A percentile compares a stretch with the other conserved stretches of the same genome.
These are phyloP conservation scores for Mycena haematopus DNA, from an alignment of 768 basidiomycete species.

Conservation along the genomic window DNA sequence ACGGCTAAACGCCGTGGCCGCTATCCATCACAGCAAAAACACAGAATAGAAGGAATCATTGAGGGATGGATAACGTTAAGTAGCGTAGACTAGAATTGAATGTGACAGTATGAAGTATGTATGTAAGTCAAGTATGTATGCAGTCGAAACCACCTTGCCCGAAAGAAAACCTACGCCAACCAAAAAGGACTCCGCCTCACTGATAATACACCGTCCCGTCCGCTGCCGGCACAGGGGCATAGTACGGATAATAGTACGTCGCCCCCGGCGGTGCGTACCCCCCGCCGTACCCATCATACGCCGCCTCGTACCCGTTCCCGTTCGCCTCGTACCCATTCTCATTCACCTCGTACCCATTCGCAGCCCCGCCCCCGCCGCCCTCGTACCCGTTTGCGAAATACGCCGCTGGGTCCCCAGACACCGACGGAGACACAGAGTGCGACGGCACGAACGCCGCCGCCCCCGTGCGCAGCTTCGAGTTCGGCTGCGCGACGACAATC, in stretches of 20 bases:
- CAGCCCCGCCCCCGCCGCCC: too few relatives aligned
- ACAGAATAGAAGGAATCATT: background rate
- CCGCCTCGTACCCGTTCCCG: background rate
- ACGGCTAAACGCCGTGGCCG: too few relatives aligned
- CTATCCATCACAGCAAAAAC: background rate
- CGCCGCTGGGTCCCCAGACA: background rate
- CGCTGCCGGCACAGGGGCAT: conserved; percentile 5
- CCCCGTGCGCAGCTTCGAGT: conserved; percentile 51
- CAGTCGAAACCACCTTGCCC: background rate
- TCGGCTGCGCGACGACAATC: background rate
- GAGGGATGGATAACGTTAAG: conserved; percentile 2
- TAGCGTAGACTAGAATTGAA: conserved; percentile 1
- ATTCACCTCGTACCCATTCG: background rate
- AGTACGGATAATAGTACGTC: conserved; percentile 19
- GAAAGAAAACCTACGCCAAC: background rate
- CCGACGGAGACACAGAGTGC: conserved; percentile 20
- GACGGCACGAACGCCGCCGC: conserved; percentile 59
- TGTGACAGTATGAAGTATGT: background rate
- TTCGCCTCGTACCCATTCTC: background rate
- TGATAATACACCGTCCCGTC: conserved; percentile 18
- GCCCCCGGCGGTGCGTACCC: conserved; percentile 1
- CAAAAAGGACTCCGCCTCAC: background rate
- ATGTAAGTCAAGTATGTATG: background rate
- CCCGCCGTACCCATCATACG: conserved; percentile 1
- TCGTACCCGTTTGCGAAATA: background rate